phyloP scores from a whole-genome alignment of 495 filamentous ascomycete species.

The Emericellopsis terricola region DNA sequence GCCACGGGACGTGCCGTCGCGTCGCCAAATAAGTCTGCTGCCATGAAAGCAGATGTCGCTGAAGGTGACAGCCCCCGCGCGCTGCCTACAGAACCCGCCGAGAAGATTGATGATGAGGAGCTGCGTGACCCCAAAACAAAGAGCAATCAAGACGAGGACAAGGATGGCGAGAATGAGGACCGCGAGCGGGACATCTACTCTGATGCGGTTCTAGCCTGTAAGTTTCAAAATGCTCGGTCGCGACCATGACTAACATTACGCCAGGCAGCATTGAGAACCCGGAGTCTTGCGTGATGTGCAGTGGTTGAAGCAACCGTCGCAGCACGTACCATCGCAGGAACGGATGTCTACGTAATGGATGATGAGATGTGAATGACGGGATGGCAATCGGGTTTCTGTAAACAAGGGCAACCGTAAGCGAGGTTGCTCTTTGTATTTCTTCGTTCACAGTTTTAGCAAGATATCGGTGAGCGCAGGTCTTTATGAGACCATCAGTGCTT shows the following conservation, averaged over 20 bases:
- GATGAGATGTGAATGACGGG: not conserved
- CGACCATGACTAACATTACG: not conserved
- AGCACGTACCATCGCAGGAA: not conserved
- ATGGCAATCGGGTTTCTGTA: not conserved
- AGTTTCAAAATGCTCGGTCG: conserved; percentile 10
- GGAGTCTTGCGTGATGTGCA: conserved; percentile 82
- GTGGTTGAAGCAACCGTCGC: conserved; percentile 45
- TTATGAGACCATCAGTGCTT: too few species aligned
- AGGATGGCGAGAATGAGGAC: conserved; percentile 42
- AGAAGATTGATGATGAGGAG: conserved; percentile 35
- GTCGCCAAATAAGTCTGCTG: conserved; percentile 26
- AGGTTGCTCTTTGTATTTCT: not conserved
- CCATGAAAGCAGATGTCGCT: conserved; percentile 47
- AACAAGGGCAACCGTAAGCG: not conserved
- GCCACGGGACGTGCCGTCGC: conserved; percentile 18
- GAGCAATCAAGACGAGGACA: conserved; percentile 32
- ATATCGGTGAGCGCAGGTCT: too few species aligned
- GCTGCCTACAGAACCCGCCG: conserved; percentile 47
- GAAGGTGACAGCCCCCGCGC: conserved; percentile 64
- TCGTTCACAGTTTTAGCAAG: not conserved
- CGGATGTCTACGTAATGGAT: not conserved
- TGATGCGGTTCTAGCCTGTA: conserved; percentile 76
- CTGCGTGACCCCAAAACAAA: conserved; percentile 38
- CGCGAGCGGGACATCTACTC: conserved; percentile 85
- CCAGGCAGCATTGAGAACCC: conserved; percentile 75